A percentile compares a stretch with the other conserved stretches of the same genome.
These are phyloP conservation scores for Fusarium anthophilum DNA, from an alignment of 2,329 filamentous ascomycete genomes.

Conservation along the genomic window DNA sequence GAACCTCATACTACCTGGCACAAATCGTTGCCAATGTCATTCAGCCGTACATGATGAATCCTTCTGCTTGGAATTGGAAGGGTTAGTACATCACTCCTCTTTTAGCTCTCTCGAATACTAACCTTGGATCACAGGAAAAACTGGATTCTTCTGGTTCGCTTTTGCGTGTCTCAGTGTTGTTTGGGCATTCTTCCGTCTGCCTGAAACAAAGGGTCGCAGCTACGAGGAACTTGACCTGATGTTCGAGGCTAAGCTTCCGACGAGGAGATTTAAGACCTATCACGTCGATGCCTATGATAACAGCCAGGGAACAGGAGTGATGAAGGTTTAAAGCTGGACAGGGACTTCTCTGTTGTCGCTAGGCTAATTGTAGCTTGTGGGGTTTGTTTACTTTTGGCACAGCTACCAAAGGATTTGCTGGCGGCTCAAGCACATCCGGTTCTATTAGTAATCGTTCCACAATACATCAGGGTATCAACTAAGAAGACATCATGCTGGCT, in stretches of 20 bases:
- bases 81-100: neutral
- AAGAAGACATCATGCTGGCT: neutral
- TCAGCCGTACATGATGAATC: neutral
- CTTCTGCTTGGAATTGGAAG: neutral
- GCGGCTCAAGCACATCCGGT: neutral
- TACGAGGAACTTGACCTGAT: neutral
- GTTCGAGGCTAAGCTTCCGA: neutral
- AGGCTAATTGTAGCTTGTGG: neutral
- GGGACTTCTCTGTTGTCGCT: neutral
- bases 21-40: neutral
- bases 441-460: too few relatives aligned
- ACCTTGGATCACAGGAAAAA: fast-evolving
- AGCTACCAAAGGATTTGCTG: neutral
- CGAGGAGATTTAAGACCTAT: neutral
- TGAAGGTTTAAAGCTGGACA: neutral
- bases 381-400: neutral
- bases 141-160: neutral
- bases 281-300: neutral
- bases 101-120: neutral
- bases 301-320: neutral
- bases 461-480: neutral
- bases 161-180: neutral
- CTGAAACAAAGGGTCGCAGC: neutral
- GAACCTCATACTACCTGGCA: neutral
- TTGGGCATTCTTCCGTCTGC: neutral